Evolutionary conservation across 1,284 basidiomycete genomes (phyloP).

Genomic region (Phellopilus nigrolimitatus): DNA sequence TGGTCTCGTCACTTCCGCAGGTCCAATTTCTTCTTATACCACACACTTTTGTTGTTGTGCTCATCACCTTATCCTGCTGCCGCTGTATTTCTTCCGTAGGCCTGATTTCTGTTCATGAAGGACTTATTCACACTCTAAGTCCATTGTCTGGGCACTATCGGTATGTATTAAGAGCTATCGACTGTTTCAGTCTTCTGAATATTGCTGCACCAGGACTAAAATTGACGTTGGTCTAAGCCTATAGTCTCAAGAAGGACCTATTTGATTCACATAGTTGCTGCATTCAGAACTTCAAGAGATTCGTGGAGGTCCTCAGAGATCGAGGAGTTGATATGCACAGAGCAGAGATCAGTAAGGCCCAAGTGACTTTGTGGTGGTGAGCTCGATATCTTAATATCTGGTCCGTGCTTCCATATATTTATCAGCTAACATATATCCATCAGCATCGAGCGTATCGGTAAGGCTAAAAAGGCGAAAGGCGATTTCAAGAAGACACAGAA

Average conservation of each 20-base stretch:
- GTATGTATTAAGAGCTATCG: conserved; percentile 25
- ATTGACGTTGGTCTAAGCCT: conserved; percentile 47
- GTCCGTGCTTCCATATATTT: not conserved
- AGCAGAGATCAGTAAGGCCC: conserved; percentile 57
- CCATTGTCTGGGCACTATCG: conserved; percentile 69
- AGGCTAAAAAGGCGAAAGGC: conserved; percentile 39
- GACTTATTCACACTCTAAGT: conserved; percentile 57
- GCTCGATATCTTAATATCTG: conserved; percentile 21
- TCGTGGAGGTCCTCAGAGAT: conserved; percentile 50
- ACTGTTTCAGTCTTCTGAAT: conserved; percentile 10
- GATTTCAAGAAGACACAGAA: conserved; percentile 31
- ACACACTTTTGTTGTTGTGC: no score
- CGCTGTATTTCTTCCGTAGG: no score
- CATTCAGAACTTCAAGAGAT: conserved; percentile 58
- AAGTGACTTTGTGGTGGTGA: conserved; percentile 51
- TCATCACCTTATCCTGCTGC: no score
- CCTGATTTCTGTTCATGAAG: conserved; percentile 65
- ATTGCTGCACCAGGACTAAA: conserved; percentile 24
- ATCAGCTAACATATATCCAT: conserved; percentile 1
- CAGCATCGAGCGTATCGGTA: conserved; percentile 45
- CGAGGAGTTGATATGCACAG: conserved; percentile 60
- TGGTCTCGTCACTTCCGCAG: conserved; percentile 60
- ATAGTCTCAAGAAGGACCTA: conserved; percentile 20
- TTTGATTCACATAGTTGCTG: not conserved
- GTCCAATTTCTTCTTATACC: no score